Base-by-base conservation (phyloP, 2,329 filamentous ascomycete genomes). In the Emmonsiellopsis sp. region DNA sequence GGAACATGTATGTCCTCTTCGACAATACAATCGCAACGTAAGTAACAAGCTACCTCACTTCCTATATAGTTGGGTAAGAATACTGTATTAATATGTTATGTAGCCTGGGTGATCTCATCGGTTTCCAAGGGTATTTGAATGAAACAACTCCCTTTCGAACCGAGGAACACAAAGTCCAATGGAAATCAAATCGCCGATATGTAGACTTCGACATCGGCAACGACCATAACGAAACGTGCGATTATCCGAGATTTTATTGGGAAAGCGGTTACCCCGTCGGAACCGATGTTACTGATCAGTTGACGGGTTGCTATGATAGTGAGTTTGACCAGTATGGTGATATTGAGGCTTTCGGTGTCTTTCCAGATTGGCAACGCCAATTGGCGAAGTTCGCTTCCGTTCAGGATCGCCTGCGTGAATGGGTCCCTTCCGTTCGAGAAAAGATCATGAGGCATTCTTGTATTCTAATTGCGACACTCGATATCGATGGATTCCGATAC, bases 261-360 rank as follows among this genome's bases (percentile, higher is more conserved):
- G 79, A 83, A 56, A 75, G 75, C 7, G 82, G 82, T 45, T 72
- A 69, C 53, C 76, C 71, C 5, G 73, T 80, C 31, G 69, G 70
- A 7, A 66, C 73, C 21, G 71, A 74, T 48, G 73, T 80, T 27
- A 73, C 70, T 3, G 65, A 71, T 5, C 59, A 71, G 21, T 68
- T 83, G 56, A 68, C 69, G 3, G 79, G 80, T 5, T 85, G 82
- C 65, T 81, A 78, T 60, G 68, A 83, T 63, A 82, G 80, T 57
- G 82, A 85, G 42, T 85, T 84, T 57, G 80, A 85, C 61, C 78
- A 81, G 65, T 85, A 81, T 57, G 82, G 82, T 51, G 81, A 85
- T 58, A 78, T 78, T 27, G 79, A 81, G 62, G 81, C 81, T 42
- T 84, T 84, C 59, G 82, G 82, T 57, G 76, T 81, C 11, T 83